A percentile compares a stretch with the other conserved stretches of the same genome.
Conservation (phyloP, 164 flowering plant species). For the Nelumbo lutea region DNA sequence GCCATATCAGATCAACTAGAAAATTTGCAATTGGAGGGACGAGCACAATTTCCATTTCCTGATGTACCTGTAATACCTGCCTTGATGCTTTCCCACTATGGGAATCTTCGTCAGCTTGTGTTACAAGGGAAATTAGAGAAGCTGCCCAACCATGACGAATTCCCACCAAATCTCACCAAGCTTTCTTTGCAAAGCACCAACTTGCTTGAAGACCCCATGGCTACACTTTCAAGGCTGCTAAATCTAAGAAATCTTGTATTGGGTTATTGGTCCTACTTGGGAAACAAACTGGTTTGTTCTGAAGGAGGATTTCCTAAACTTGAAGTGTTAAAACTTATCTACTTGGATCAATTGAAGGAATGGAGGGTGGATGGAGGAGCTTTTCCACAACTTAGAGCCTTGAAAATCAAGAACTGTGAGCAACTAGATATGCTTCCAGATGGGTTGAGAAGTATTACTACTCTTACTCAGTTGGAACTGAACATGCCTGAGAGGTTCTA, state of each 20-base stretch:
- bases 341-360: neutral
- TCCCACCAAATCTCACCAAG: slow-evolving; percentile 9
- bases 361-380: slow-evolving; percentile 19
- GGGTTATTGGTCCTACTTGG: neutral
- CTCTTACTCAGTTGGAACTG: neutral
- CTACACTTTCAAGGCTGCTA: slow-evolving; percentile 13
- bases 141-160: neutral
- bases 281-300: slow-evolving; percentile 10
- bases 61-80: neutral
- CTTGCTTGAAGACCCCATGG: slow-evolving; percentile 15
- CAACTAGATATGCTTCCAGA: slow-evolving; percentile 11
- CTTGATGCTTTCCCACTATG: neutral
- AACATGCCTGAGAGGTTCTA: neutral
- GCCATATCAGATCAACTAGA: too few relatives aligned
- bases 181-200: neutral
- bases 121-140: neutral
- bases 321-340: neutral
- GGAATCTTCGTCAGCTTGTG: neutral
- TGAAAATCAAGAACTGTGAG: neutral
- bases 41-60: too few relatives aligned
- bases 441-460: neutral
- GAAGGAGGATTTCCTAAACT: slow-evolving; percentile 15
- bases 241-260: slow-evolving; percentile 5
- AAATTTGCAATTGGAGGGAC: too few relatives aligned
- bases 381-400: slow-evolving; percentile 1